phyloP scores from a whole-genome alignment of 495 filamentous ascomycete genomes.

The Podospora tetraspora region DNA sequence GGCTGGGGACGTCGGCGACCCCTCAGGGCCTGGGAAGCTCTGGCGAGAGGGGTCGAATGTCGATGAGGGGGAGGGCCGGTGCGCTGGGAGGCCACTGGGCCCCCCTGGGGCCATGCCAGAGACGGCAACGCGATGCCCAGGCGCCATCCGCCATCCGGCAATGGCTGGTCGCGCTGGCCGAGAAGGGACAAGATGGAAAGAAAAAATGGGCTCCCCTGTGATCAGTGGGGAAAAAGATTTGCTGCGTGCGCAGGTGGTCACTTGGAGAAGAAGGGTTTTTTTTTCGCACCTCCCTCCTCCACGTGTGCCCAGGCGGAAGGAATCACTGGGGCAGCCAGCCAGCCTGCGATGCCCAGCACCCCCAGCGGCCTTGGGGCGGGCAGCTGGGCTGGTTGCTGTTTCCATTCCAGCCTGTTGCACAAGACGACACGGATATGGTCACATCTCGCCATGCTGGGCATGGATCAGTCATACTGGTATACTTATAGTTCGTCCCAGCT shows the following conservation, averaged over 20 bases:
- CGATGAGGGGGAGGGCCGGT: constrained; percentile 18
- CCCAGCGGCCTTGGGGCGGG: background rate
- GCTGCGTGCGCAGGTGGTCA: constrained; percentile 6
- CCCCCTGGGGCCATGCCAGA: constrained; percentile 17
- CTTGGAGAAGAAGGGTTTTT: constrained; percentile 4
- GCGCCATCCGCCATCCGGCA: background rate
- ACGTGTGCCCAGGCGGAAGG: background rate
- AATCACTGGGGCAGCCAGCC: background rate
- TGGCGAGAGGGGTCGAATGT: constrained; percentile 19
- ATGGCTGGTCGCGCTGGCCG: background rate
- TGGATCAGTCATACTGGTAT: background rate
- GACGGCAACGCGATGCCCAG: constrained; percentile 13
- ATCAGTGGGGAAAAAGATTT: constrained; percentile 9
- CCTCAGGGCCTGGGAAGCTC: constrained; percentile 1
- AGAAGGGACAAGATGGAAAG: constrained; percentile 6
- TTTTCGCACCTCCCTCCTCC: background rate
- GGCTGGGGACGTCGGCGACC: background rate
- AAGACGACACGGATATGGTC: background rate
- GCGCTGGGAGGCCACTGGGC: background rate
- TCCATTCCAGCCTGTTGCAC: constrained; percentile 9
- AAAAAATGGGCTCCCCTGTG: constrained; percentile 7
- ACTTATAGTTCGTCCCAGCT: background rate
- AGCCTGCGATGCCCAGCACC: background rate
- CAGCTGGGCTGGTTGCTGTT: background rate
- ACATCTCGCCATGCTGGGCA: background rate